Evolutionary conservation across 2,329 filamentous ascomycete genomes (phyloP).

Genomic region (Alternaria dauci): DNA sequence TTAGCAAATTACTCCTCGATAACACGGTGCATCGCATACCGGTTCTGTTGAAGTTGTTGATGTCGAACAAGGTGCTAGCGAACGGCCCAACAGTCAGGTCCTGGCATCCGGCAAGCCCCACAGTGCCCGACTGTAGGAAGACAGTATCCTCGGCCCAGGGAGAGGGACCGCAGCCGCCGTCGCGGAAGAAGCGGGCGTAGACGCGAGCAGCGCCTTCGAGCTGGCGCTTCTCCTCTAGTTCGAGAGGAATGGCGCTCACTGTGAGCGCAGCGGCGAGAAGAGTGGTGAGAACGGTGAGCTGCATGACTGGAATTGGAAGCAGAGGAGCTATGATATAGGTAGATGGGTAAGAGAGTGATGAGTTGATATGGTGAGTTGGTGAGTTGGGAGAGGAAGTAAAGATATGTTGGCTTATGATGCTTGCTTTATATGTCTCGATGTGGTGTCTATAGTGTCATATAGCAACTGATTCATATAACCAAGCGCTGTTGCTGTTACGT

Average conservation of each 20-base stretch:
- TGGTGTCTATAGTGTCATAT: neutral
- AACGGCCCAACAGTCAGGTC: constrained; percentile 17
- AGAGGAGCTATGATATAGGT: neutral
- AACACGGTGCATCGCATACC: neutral
- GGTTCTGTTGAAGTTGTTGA: constrained; percentile 14
- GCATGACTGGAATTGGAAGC: constrained; percentile 3
- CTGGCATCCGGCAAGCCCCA: constrained; percentile 13
- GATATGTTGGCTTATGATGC: neutral
- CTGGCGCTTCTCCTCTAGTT: constrained; percentile 10
- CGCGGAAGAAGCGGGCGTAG: constrained; percentile 20
- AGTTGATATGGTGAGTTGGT: neutral
- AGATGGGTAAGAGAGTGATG: neutral
- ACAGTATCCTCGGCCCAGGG: constrained; percentile 18
- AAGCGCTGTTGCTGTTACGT: neutral
- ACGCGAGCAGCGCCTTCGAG: constrained; percentile 14
- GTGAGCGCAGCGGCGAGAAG: constrained; percentile 10
- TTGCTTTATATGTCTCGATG: neutral
- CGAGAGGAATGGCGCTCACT: constrained; percentile 7
- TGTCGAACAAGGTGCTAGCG: constrained; percentile 14
- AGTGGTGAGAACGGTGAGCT: constrained; percentile 8
- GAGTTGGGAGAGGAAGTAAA: neutral
- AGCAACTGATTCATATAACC: neutral
- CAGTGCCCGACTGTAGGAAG: constrained; percentile 12
- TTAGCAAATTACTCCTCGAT: neutral
- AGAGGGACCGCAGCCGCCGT: constrained; percentile 9